phyloP scores from a whole-genome alignment of 805 yeast species.

The Isabelozyma pseudorhagii region DNA sequence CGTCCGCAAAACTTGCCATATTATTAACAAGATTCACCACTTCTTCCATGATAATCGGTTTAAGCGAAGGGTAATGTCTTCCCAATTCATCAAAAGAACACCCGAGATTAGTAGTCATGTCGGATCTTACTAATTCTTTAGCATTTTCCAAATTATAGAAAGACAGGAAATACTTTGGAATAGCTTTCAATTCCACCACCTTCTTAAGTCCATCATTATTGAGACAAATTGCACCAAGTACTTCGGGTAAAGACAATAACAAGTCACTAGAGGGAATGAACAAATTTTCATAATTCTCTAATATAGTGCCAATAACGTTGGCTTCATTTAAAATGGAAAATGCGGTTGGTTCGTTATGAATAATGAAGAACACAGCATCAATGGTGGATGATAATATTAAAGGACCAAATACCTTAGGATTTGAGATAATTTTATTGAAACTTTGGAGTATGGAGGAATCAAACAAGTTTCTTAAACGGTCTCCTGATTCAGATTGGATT shows the following conservation, averaged over 20 bases:
- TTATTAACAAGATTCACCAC: conserved; percentile 43
- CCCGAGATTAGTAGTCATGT: conserved; percentile 57
- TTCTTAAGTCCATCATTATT: conserved; percentile 67
- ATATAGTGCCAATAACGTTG: conserved; percentile 60
- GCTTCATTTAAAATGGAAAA: conserved; percentile 78
- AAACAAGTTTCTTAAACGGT: conserved; percentile 76
- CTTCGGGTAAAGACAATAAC: conserved; percentile 62
- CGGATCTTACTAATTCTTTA: conserved; percentile 47
- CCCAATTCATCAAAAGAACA: conserved; percentile 73
- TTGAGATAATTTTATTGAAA: conserved; percentile 53
- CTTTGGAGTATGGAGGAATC: conserved; percentile 76
- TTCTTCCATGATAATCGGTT: conserved; percentile 53
- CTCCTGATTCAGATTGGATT: conserved; percentile 74
- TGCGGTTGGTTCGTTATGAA: conserved; percentile 90
- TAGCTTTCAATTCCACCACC: conserved; percentile 42
- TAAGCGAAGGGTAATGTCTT: conserved; percentile 76
- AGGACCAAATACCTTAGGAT: conserved; percentile 65
- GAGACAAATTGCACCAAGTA: conserved; percentile 78
- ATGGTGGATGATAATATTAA: conserved; percentile 58
- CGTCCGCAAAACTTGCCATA: conserved; percentile 37
- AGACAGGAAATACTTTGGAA: conserved; percentile 44
- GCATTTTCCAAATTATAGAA: conserved; percentile 51
- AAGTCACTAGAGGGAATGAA: conserved; percentile 59
- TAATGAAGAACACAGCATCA: conserved; percentile 63
- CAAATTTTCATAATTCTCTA: conserved; percentile 54